Base-by-base conservation (phyloP, 31 red algal genomes). In the Odonthalia washingtoniensis region DNA sequence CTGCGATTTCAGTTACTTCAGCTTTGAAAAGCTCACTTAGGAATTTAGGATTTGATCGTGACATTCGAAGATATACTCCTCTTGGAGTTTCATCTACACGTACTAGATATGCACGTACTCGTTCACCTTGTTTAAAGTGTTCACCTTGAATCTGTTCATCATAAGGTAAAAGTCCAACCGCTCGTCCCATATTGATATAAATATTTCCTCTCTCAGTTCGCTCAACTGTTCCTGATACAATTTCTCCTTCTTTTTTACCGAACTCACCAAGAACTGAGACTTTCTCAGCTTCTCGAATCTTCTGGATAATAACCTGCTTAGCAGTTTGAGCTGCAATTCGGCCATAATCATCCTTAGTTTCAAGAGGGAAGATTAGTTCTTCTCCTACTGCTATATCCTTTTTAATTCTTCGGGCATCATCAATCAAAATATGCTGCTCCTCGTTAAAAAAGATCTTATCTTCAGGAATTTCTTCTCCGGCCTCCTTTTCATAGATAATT, bases 271-370 rank as follows among this genome's bases (percentile, higher is more conserved):
- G 26, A 75, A 75, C 34, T 28, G 26, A 41, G 31, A 38, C 40
- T 41, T 43, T 37, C 38, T 75, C 72, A 75, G 34, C 72, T 28
- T 35, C 72, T 41, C 72, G 72, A 75, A 75, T 75, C 27, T 43
- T 37, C 38, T 75, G 72, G 34, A 75, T 75, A 39, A 75, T 75
- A 37, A 75, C 72, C 38, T 75, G 72, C 38, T 75, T 75, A 30
- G 72, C 72, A 30, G 72, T 41, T 41, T 75, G 72, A 39, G 72
- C 72, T 39, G 72, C 72, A 43, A 75, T 41, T 5, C 72, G 72
- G 39, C 34, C 31, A 43, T 38, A 75, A 30, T 43, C 40, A 28
- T 43, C 27, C 5, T 43, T 32, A 75, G 40, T 67, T 67, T 67
- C 64, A 40, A 75, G 72, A 38, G 72, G 36, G 72, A 75, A 75